Conservation (phyloP, 2,329 filamentous ascomycete genomes). For the Trichoderma atrobrunneum region DNA sequence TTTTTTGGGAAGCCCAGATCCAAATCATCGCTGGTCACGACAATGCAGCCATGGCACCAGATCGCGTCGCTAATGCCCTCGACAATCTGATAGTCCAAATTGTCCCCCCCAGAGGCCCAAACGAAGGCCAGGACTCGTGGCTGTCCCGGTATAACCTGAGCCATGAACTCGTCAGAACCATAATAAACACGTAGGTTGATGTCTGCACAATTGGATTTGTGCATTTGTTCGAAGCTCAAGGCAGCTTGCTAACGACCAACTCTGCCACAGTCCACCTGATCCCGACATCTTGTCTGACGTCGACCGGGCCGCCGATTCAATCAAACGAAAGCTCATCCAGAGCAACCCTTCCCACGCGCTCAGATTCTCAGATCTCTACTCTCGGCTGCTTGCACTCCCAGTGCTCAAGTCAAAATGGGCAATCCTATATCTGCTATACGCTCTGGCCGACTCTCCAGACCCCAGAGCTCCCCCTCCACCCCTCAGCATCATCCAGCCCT, state of each 20-base stretch:
- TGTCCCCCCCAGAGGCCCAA: conserved; percentile 58
- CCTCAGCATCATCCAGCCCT: conserved; percentile 43
- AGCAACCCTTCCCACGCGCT: conserved; percentile 76
- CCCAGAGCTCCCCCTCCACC: conserved; percentile 50
- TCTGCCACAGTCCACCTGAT: conserved; percentile 42
- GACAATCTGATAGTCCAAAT: conserved; percentile 74
- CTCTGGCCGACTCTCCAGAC: conserved; percentile 68
- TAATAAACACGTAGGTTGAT: conserved; percentile 48
- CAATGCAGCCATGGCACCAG: conserved; percentile 56
- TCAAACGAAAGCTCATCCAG: conserved; percentile 81
- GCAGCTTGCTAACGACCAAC: neutral
- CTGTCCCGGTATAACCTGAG: conserved; percentile 67
- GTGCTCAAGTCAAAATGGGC: conserved; percentile 96
- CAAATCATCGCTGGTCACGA: conserved; percentile 29
- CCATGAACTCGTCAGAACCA: conserved; percentile 50
- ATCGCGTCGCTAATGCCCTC: conserved; percentile 75
- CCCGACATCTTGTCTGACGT: conserved; percentile 66
- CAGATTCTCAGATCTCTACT: conserved; percentile 87
- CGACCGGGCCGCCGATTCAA: conserved; percentile 88
- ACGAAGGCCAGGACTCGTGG: conserved; percentile 64
- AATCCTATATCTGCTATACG: conserved; percentile 86
- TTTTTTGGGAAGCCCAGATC: neutral
- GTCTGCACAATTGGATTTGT: neutral
- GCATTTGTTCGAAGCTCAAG: neutral
- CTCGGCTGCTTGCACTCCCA: conserved; percentile 81